Base-by-base conservation (phyloP, 2,329 filamentous ascomycete genomes). In the Diaporthe australafricana region DNA sequence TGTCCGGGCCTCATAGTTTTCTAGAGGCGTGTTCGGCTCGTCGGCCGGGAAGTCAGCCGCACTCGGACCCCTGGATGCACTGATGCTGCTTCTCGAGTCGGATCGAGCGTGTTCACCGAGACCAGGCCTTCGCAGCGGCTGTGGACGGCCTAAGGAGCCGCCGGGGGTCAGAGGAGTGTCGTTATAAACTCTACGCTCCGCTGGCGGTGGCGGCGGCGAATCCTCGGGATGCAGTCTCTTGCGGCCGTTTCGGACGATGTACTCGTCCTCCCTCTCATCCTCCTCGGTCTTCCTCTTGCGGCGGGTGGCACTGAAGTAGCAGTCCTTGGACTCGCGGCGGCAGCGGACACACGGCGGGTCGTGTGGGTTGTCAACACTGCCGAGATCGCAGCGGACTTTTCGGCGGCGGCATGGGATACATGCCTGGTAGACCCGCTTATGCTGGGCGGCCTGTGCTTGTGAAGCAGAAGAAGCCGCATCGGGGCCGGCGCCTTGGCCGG, bases 301-400 rank as follows among this genome's bases (percentile, higher is more conserved):
- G 65, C 96, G 89, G 40, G 95, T 98, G 25, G 95, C 94, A 74
- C 95, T 97, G 86, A 99, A 99, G 87, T 93, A 97, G 86, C 96
- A 99, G 78, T 98, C 93, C 82, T 98, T 98, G 84, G 92, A 94
- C 86, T 99, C 96, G 76, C 96, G 92, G 68, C 95, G 92, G 81
- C 96, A 99, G 79, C 96, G 91, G 72, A 96, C 93, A 82, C 96
- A 99, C 2, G 96, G 96, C 70, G 96, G 96, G 77, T 97, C 94
- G 82, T 95, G 91, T 30, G 96, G 96, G 78, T 96, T 96, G 83
- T 98, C 96, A 80, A 98, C 96, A 78, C 92, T 93, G 71, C 89
- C 89, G 8, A 91, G 83, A 75, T 91, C 89, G 80, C 88, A 91
- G 72, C 89, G 86, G 32, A 91, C 88, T 79, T 91, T 91, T 75